Percentiles rank a stretch among this genome's conserved stretches.
Conservation (phyloP, 2,329 filamentous ascomycete genomes). For the Pseudomassariella vexata region DNA sequence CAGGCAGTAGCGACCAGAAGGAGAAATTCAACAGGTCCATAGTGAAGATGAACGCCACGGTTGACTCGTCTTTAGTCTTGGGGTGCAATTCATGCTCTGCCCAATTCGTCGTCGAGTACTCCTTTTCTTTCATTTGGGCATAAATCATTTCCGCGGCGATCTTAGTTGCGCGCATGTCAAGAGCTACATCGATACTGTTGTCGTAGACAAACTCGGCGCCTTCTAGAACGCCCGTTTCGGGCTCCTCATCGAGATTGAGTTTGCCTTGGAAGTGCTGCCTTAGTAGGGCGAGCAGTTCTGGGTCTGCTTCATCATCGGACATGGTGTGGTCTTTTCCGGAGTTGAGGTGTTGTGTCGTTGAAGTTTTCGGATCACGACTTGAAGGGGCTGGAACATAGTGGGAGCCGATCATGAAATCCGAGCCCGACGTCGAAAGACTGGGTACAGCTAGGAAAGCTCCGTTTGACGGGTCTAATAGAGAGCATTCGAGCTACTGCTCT, state of each 20-base stretch:
- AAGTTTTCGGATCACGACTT: conserved; percentile 2
- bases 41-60: conserved; percentile 89
- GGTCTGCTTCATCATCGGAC: conserved; percentile 90
- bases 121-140: conserved; percentile 73
- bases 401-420: conserved; percentile 8
- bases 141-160: conserved; percentile 75
- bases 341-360: too few relatives aligned
- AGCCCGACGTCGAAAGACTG: conserved; percentile 7
- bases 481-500: too few relatives aligned
- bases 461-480: too few relatives aligned
- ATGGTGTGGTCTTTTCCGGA: conserved; percentile 39
- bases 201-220: conserved; percentile 83
- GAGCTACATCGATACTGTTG: conserved; percentile 86
- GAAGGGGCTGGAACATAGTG: too few relatives aligned
- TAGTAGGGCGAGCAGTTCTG: conserved; percentile 79
- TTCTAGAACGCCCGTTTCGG: conserved; percentile 77
- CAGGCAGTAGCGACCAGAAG: conserved; percentile 77
- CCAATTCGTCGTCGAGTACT: conserved; percentile 83
- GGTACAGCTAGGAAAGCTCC: conserved; percentile 2
- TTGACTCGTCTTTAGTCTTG: conserved; percentile 69
- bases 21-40: conserved; percentile 97
- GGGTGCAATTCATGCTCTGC: conserved; percentile 86
- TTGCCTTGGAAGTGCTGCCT: conserved; percentile 69
- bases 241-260: conserved; percentile 46
- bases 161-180: conserved; percentile 79